A percentile compares a stretch with the other conserved stretches of the same genome.
These are phyloP conservation scores for Aspergillus carbonarius DNA, from an alignment of 2,329 filamentous ascomycete species.

Conservation along the genomic window DNA sequence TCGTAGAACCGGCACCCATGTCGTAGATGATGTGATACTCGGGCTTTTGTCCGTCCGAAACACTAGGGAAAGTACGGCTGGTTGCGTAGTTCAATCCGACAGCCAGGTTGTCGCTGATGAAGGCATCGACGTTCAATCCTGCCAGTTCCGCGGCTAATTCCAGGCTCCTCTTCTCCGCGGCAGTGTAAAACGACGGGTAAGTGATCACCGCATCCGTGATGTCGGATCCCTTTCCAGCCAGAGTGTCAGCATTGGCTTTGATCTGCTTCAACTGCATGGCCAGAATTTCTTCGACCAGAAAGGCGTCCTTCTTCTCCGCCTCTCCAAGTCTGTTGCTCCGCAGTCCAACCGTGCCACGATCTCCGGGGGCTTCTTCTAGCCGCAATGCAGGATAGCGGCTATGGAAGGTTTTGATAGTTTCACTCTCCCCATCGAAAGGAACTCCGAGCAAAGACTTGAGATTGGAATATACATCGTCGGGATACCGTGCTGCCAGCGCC, in stretches of 20 bases:
- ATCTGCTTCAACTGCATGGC: conserved; percentile 96
- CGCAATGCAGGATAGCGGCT: conserved; percentile 75
- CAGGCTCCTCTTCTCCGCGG: conserved; percentile 84
- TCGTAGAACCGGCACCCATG: conserved; percentile 95
- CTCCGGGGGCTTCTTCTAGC: conserved; percentile 54
- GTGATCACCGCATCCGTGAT: conserved; percentile 86
- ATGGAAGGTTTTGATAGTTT: conserved; percentile 68
- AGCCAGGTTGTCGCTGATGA: conserved; percentile 86
- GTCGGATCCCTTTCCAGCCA: conserved; percentile 72
- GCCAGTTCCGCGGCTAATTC: conserved; percentile 82
- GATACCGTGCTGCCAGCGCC: conserved; percentile 81
- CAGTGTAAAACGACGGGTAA: conserved; percentile 84
- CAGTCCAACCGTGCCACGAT: conserved; percentile 73
- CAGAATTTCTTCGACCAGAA: conserved; percentile 85
- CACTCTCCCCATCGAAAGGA: conserved; percentile 41
- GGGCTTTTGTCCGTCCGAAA: conserved; percentile 78
- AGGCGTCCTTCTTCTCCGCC: conserved; percentile 62
- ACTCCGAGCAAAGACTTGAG: conserved; percentile 88
- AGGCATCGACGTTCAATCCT: conserved; percentile 77
- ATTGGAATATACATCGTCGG: conserved; percentile 91
- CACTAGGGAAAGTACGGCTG: conserved; percentile 79
- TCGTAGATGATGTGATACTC: conserved; percentile 94
- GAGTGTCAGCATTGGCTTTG: conserved; percentile 77
- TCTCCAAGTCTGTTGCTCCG: conserved; percentile 68
- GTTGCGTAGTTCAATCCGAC: conserved; percentile 96